Conservation (phyloP, 139 green algal species). For the Desmodesmus armatus region DNA sequence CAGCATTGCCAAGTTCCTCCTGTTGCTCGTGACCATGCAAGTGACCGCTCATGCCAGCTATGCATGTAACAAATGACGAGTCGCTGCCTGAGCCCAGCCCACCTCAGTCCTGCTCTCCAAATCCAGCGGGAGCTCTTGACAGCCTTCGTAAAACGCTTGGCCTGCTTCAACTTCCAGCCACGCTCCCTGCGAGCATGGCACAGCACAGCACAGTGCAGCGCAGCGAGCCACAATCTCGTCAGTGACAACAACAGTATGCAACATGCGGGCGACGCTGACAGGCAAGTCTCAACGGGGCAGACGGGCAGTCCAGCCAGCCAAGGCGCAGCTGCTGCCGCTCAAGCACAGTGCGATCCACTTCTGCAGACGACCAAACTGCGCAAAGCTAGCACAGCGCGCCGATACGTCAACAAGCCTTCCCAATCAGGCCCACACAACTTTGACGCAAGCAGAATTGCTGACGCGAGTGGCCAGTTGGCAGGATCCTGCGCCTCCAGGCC, state of each 20-base stretch:
- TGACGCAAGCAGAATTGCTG: no score
- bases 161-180: conserved; percentile 71
- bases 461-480: no score
- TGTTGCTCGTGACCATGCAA: not conserved
- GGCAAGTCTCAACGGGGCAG: no score
- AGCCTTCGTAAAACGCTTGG: conserved; percentile 67
- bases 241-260: not conserved
- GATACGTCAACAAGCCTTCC: no score
- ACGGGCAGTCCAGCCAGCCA: not conserved
- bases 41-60: not conserved
- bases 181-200: conserved; percentile 50
- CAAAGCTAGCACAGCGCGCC: no score
- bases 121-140: conserved; percentile 76
- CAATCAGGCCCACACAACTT: no score
- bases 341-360: no score
- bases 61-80: conserved; percentile 29
- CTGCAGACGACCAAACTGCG: no score
- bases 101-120: conserved; percentile 71
- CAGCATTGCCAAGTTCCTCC: not conserved
- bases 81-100: no score
- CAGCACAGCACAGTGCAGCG: no score
- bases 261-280: not conserved
- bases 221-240: no score
- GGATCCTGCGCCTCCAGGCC: no score
- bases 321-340: not conserved